phyloP scores from a whole-genome alignment of 2,329 filamentous ascomycete species.

The Clonostachys solani region DNA sequence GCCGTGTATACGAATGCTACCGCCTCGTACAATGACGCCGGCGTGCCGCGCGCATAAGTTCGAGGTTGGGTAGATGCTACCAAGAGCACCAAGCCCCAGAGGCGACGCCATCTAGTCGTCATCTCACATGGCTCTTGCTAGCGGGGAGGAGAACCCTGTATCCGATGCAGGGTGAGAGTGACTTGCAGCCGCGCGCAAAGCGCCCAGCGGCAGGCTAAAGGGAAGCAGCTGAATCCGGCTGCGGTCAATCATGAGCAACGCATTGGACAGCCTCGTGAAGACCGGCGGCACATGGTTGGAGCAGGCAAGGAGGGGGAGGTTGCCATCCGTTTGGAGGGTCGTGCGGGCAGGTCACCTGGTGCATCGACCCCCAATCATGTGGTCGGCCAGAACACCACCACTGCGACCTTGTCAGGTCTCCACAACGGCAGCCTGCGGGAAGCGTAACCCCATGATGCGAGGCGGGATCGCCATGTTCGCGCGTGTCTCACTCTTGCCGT shows the following conservation, averaged over 20 bases:
- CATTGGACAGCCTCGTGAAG: slow-evolving; percentile 24
- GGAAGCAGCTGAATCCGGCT: background rate
- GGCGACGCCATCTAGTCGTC: no score
- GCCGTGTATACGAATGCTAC: slow-evolving; percentile 31
- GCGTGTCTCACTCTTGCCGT: no score
- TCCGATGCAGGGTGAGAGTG: background rate
- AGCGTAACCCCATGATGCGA: no score
- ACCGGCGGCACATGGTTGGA: background rate
- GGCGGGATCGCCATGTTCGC: no score
- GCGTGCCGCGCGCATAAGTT: slow-evolving; percentile 31
- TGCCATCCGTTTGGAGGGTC: slow-evolving; percentile 12
- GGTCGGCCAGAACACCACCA: background rate
- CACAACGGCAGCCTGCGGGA: no score
- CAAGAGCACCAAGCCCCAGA: background rate
- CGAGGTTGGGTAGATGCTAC: background rate
- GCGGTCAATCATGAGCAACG: background rate
- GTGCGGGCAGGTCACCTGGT: slow-evolving; percentile 28
- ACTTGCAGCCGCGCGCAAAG: background rate
- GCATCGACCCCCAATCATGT: slow-evolving; percentile 29
- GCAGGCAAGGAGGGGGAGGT: slow-evolving; percentile 2
- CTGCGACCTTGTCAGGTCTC: no score
- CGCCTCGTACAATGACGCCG: slow-evolving; percentile 34
- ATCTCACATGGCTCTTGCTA: no score
- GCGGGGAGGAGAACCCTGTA: no score
- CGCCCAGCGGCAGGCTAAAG: background rate